Conservation (phyloP, 164 flowering plant genomes). For the Vitis labrusca region DNA sequence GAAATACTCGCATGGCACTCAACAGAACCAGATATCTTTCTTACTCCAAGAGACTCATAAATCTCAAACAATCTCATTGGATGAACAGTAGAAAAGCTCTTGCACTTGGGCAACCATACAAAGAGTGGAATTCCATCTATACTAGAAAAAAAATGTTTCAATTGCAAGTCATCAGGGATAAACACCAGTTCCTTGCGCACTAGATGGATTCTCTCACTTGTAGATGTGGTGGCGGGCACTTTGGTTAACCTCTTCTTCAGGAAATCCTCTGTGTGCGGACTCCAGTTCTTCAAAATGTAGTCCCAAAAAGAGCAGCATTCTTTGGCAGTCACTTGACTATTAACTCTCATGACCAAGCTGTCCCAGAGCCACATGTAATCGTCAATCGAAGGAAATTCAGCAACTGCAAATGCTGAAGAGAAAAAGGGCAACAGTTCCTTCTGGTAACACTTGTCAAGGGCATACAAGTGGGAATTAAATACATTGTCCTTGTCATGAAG, state of each 20-base stretch:
- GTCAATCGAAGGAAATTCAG: slow-evolving; percentile 13
- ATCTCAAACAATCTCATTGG: slow-evolving; percentile 7
- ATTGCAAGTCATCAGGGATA: slow-evolving; percentile 10
- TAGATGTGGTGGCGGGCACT: slow-evolving; percentile 2
- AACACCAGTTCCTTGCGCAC: not conserved
- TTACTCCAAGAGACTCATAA: slow-evolving; percentile 8
- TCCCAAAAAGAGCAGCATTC: slow-evolving; percentile 18
- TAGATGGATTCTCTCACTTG: slow-evolving; percentile 3
- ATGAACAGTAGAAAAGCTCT: not conserved
- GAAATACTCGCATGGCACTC: not conserved
- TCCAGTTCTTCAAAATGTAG: slow-evolving; percentile 5
- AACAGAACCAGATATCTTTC: slow-evolving; percentile 12
- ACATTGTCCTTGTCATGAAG: slow-evolving; percentile 10
- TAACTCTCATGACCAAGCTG: slow-evolving; percentile 4
- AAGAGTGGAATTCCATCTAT: slow-evolving; percentile 1
- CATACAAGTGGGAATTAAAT: slow-evolving; percentile 7
- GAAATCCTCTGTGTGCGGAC: not conserved
- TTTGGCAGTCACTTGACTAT: not conserved
- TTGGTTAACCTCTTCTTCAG: slow-evolving; percentile 2
- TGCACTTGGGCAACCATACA: slow-evolving; percentile 5
- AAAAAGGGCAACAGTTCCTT: slow-evolving; percentile 11
- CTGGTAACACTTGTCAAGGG: slow-evolving; percentile 14
- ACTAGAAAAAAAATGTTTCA: not conserved
- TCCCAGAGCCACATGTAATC: slow-evolving; percentile 20
- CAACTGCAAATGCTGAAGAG: slow-evolving; percentile 17